A percentile compares a stretch with the other conserved stretches of the same genome.
Evolutionary conservation across 768 basidiomycete genomes (phyloP).

Genomic region (Amanita phalloides): DNA sequence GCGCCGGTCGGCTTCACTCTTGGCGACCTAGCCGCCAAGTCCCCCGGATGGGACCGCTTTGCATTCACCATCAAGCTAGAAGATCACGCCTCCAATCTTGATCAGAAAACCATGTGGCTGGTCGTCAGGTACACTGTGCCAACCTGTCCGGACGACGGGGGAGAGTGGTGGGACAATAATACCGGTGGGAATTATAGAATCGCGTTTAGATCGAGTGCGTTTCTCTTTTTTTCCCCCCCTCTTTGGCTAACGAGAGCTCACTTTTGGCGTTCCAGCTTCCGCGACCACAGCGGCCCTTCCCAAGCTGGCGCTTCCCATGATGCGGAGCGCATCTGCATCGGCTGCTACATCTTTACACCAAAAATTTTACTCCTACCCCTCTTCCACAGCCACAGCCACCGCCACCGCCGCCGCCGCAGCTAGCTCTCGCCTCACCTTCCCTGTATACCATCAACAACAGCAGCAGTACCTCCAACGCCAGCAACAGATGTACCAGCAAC

Average conservation of each 20-base stretch:
- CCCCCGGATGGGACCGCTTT: slow-evolving; percentile 44
- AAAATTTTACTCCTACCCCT: slow-evolving; percentile 6
- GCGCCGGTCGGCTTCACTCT: background rate
- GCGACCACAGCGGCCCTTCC: slow-evolving; percentile 7
- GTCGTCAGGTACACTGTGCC: slow-evolving; percentile 39
- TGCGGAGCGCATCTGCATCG: background rate
- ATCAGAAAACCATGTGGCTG: slow-evolving; percentile 45
- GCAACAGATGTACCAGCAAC: slow-evolving; percentile 7
- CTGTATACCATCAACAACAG: slow-evolving; percentile 2
- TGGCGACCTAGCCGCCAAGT: slow-evolving; percentile 10
- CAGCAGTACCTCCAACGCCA: background rate
- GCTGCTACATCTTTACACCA: slow-evolving; percentile 1
- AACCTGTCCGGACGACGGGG: slow-evolving; percentile 6
- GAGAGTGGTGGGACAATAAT: slow-evolving; percentile 96
- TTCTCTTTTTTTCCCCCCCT: background rate
- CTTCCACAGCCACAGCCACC: background rate
- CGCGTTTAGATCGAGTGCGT: slow-evolving; percentile 33
- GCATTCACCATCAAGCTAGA: slow-evolving; percentile 57
- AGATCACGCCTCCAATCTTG: slow-evolving; percentile 48
- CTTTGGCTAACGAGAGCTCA: background rate
- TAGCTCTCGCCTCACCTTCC: slow-evolving; percentile 4
- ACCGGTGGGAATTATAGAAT: slow-evolving; percentile 66
- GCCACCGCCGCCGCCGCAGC: background rate
- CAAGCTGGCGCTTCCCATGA: slow-evolving; percentile 1
- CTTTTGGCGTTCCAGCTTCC: too few species aligned